phyloP scores from a whole-genome alignment of 2,329 filamentous ascomycete genomes.

The Claviceps fusiformis region DNA sequence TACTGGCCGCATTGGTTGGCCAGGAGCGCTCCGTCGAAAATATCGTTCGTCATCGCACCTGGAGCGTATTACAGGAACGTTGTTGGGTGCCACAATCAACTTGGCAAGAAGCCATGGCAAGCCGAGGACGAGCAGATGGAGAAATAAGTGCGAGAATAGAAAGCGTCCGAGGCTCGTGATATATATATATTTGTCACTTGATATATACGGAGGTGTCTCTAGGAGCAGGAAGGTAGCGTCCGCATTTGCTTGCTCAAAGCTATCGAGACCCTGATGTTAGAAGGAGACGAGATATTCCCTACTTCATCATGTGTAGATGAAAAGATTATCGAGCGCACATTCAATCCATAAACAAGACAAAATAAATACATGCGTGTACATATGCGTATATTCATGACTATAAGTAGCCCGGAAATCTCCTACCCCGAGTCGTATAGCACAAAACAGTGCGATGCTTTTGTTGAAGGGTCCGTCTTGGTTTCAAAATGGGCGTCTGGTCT shows the following conservation, averaged over 20 bases:
- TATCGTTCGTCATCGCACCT: conserved; percentile 70
- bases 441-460: background rate
- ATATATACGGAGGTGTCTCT: background rate
- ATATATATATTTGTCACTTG: background rate
- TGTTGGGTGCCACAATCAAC: conserved; percentile 47
- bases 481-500: too few relatives aligned
- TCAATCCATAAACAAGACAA: too few relatives aligned
- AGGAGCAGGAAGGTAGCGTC: too few relatives aligned
- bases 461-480: background rate
- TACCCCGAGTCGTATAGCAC: background rate
- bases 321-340: too few relatives aligned
- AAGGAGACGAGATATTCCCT: background rate
- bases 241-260: too few relatives aligned
- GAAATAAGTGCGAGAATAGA: background rate
- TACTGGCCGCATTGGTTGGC: conserved; percentile 56
- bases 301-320: background rate
- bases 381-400: too few relatives aligned
- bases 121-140: conserved; percentile 26
- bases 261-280: background rate
- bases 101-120: conserved; percentile 52
- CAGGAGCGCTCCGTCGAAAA: conserved; percentile 65
- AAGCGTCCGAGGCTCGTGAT: background rate
- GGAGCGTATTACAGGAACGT: conserved; percentile 62
- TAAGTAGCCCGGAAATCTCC: too few relatives aligned
- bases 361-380: too few relatives aligned